A percentile compares a stretch with the other conserved stretches of the same genome.
These are phyloP conservation scores for Sporothrix dimorphospora DNA, from an alignment of 2,329 filamentous ascomycete species.

Conservation along the genomic window DNA sequence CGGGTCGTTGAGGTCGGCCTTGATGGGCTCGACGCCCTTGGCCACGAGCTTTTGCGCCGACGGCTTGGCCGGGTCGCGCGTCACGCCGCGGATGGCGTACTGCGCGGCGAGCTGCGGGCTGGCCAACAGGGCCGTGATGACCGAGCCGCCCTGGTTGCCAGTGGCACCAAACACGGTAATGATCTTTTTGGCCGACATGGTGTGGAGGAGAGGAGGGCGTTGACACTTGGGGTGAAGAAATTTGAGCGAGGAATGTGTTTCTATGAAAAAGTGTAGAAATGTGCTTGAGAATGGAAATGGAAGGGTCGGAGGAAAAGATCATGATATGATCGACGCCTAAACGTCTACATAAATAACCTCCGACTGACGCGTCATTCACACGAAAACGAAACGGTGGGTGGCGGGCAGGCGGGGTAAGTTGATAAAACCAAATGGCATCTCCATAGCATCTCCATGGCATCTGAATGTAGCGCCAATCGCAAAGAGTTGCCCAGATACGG, in stretches of 20 bases:
- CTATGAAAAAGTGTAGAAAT: too few relatives aligned
- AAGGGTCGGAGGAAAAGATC: too few relatives aligned
- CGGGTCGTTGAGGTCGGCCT: slow-evolving; percentile 55
- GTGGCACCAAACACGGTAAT: slow-evolving; percentile 38
- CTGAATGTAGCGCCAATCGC: too few relatives aligned
- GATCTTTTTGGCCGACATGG: slow-evolving; percentile 23
- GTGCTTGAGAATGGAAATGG: too few relatives aligned
- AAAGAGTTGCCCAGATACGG: neutral
- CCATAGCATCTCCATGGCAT: too few relatives aligned
- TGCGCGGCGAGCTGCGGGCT: slow-evolving; percentile 33
- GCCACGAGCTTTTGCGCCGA: slow-evolving; percentile 45
- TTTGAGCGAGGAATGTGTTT: too few relatives aligned
- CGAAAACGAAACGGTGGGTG: too few relatives aligned
- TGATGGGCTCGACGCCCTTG: slow-evolving; percentile 52
- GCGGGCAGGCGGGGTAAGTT: neutral
- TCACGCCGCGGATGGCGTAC: slow-evolving; percentile 50
- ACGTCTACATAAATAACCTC: too few relatives aligned
- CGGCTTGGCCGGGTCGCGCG: slow-evolving; percentile 47
- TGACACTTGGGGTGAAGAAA: too few relatives aligned
- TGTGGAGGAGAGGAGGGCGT: neutral
- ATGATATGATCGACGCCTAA: too few relatives aligned
- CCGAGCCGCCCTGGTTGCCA: slow-evolving; percentile 37
- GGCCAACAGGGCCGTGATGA: slow-evolving; percentile 35
- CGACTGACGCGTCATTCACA: too few relatives aligned
- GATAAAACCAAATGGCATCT: neutral